A percentile compares a stretch with the other conserved stretches of the same genome.
Evolutionary conservation across 169 alveolate genomes (phyloP).

Genomic region (Plasmodium berghei): DNA sequence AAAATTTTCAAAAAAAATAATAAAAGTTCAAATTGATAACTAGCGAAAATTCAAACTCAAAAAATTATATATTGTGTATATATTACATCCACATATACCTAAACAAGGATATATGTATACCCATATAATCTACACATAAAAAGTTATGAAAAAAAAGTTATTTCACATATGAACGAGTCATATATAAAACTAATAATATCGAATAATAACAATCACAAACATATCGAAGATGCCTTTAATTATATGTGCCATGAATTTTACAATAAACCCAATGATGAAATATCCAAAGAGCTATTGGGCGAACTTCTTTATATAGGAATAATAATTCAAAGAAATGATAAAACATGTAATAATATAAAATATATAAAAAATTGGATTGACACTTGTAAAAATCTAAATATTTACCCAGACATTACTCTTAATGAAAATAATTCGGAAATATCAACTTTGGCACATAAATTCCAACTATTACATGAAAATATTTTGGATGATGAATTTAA

Average conservation of each 20-base stretch:
- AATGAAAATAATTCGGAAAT: constrained; percentile 37
- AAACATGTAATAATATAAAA: constrained; percentile 1
- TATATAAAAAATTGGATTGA: constrained; percentile 28
- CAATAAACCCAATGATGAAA: neutral
- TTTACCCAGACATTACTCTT: constrained; percentile 7
- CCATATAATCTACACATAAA: neutral
- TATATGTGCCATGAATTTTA: constrained; percentile 6
- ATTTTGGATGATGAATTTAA: constrained; percentile 22
- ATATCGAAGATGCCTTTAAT: constrained; percentile 32
- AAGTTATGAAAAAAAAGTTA: neutral
- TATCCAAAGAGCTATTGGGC: constrained; percentile 34
- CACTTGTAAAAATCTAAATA: constrained; percentile 1
- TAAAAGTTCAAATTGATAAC: too few relatives aligned
- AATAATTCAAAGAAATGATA: constrained; percentile 5
- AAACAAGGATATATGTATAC: neutral
- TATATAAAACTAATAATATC: constrained; percentile 24
- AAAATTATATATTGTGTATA: too few relatives aligned
- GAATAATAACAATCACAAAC: constrained; percentile 33
- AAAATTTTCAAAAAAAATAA: too few relatives aligned
- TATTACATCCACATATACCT: neutral
- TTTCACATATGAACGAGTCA: constrained; percentile 6
- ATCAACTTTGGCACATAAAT: constrained; percentile 45
- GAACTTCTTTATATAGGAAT: constrained; percentile 52
- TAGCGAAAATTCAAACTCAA: neutral
- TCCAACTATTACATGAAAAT: constrained; percentile 35